Percentiles rank a stretch among this genome's conserved stretches.
These are phyloP conservation scores for Fonsecaea multimorphosa DNA, from an alignment of 2,329 filamentous ascomycete species.

Conservation along the genomic window DNA sequence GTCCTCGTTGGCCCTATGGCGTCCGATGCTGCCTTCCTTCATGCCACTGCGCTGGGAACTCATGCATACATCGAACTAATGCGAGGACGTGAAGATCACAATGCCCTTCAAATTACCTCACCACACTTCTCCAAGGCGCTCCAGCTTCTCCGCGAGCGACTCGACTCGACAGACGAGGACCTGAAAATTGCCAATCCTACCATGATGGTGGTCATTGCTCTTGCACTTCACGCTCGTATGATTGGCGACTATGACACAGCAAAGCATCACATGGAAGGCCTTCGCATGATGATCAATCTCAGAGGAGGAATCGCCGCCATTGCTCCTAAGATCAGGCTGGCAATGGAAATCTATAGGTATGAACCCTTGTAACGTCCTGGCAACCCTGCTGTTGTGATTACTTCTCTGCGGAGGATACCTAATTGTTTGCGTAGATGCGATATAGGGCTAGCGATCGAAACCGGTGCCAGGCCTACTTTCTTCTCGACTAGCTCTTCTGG, in stretches of 20 bases:
- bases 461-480: constrained; percentile 38
- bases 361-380: not conserved
- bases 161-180: constrained; percentile 21
- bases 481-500: constrained; percentile 32
- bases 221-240: constrained; percentile 44
- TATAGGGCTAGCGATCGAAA: constrained; percentile 40
- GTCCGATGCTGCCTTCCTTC: constrained; percentile 46
- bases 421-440: constrained; percentile 37
- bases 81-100: constrained; percentile 16
- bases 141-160: constrained; percentile 43
- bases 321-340: constrained; percentile 43
- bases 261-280: constrained; percentile 47
- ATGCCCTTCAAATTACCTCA: constrained; percentile 19
- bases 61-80: constrained; percentile 44
- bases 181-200: constrained; percentile 43
- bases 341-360: constrained; percentile 47
- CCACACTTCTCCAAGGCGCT: constrained; percentile 43
- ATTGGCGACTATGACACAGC: constrained; percentile 42
- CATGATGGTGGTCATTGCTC: constrained; percentile 42
- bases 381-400: not conserved
- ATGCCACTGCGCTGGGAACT: constrained; percentile 46
- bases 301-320: constrained; percentile 47
- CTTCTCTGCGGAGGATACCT: not conserved
- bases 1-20: constrained; percentile 44
- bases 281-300: constrained; percentile 48